Percentiles rank a stretch among this genome's conserved stretches.
Evolutionary conservation across 2,329 filamentous ascomycete genomes (phyloP).

Genomic region (Sphaceloma murrayae): DNA sequence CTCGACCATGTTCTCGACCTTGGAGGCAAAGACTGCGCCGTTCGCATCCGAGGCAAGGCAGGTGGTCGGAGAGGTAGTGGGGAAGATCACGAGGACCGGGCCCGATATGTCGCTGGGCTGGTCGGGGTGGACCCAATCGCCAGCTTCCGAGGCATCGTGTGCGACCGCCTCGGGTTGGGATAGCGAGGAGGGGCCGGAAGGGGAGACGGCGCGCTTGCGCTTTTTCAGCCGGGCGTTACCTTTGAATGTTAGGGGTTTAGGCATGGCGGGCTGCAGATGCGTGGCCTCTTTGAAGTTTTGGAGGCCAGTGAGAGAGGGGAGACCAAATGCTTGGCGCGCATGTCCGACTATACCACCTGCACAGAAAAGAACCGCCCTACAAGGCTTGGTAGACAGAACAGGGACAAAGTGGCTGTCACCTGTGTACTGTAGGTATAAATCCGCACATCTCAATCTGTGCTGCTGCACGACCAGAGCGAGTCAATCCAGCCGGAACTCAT

Average conservation of each 20-base stretch:
- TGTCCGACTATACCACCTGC: no score
- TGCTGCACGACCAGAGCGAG: no score
- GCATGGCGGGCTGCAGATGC: constrained; percentile 46
- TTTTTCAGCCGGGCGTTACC: constrained; percentile 95
- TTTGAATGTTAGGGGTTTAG: constrained; percentile 89
- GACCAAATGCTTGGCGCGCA: no score
- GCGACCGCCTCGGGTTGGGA: constrained; percentile 25
- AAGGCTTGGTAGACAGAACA: no score
- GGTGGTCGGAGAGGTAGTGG: constrained; percentile 55
- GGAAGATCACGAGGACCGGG: constrained; percentile 72
- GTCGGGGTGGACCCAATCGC: constrained; percentile 88
- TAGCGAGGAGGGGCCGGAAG: constrained; percentile 28
- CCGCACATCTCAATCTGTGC: no score
- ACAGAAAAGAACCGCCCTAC: no score
- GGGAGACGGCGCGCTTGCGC: constrained; percentile 60
- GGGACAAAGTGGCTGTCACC: no score
- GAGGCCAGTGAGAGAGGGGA: neutral
- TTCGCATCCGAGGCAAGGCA: constrained; percentile 77
- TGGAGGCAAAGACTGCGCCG: constrained; percentile 74
- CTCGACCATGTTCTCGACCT: constrained; percentile 81
- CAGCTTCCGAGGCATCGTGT: constrained; percentile 52
- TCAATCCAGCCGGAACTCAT: no score
- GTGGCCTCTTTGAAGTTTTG: neutral
- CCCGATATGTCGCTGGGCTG: constrained; percentile 63
- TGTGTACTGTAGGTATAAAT: no score